These are phyloP conservation scores for Fusarium subglutinans DNA, from an alignment of 2,329 filamentous ascomycete genomes.

Conservation along the genomic window DNA sequence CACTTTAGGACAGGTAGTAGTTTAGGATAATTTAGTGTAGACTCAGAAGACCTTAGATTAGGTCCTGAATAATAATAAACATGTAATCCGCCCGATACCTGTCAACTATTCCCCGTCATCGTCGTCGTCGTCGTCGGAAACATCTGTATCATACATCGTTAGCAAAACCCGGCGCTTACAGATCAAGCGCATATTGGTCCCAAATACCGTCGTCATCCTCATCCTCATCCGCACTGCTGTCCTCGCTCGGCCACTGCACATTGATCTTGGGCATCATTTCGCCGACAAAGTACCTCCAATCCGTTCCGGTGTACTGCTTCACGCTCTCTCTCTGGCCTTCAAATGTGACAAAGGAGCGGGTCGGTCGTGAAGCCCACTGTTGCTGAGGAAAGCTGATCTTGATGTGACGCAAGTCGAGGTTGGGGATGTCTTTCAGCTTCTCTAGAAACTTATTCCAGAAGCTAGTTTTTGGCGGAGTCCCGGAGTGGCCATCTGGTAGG, in stretches of 20 bases:
- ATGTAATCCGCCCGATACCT: background rate
- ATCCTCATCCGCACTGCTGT: slow-evolving; percentile 22
- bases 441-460: slow-evolving; percentile 54
- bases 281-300: slow-evolving; percentile 49
- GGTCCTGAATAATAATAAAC: background rate
- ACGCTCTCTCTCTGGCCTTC: background rate
- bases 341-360: slow-evolving; percentile 22
- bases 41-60: background rate
- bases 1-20: background rate
- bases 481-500: slow-evolving; percentile 5
- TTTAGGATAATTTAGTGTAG: background rate
- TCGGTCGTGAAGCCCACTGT: slow-evolving; percentile 26
- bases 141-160: slow-evolving; percentile 21
- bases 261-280: slow-evolving; percentile 40
- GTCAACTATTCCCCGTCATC: background rate
- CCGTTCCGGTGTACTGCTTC: slow-evolving; percentile 47
- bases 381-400: slow-evolving; percentile 45
- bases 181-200: slow-evolving; percentile 42
- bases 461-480: slow-evolving; percentile 37
- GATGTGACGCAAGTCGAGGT: slow-evolving; percentile 48
- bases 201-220: slow-evolving; percentile 41
- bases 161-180: slow-evolving; percentile 31
- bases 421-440: slow-evolving; percentile 44
- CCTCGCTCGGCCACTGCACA: slow-evolving; percentile 15
- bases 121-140: slow-evolving; percentile 2